Percentiles rank a stretch among this genome's conserved stretches.
These are phyloP conservation scores for Discostella stelligeroides DNA, from an alignment of 108 stramenopile species.

Conservation along the genomic window DNA sequence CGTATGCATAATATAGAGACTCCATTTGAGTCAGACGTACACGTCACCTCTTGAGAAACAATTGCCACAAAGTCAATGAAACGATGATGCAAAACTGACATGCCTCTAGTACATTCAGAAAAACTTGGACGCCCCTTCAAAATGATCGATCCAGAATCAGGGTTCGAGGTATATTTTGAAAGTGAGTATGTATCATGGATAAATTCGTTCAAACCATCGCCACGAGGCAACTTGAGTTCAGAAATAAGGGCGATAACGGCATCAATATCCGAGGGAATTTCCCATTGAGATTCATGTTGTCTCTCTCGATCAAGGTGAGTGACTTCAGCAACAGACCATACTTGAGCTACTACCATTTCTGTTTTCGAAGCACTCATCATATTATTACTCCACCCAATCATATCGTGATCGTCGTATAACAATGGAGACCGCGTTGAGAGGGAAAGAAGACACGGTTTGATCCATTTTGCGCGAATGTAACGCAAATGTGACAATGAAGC, in stretches of 20 bases:
- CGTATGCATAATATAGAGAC: slow-evolving; percentile 13
- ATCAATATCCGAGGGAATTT: neutral
- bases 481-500: neutral
- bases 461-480: slow-evolving; percentile 43
- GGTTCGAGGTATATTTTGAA: slow-evolving; percentile 1
- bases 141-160: neutral
- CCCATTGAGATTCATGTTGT: neutral
- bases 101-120: slow-evolving; percentile 20
- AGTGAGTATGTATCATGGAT: slow-evolving; percentile 27
- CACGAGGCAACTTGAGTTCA: slow-evolving; percentile 35
- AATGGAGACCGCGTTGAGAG: slow-evolving; percentile 40
- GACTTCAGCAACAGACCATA: slow-evolving; percentile 38
- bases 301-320: neutral
- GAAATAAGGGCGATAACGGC: slow-evolving; percentile 28
- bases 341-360: slow-evolving; percentile 37
- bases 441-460: slow-evolving; percentile 22
- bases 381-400: neutral
- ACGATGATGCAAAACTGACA: slow-evolving; percentile 35
- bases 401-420: slow-evolving; percentile 23
- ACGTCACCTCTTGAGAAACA: slow-evolving; percentile 22
- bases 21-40: neutral
- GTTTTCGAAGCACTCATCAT: neutral
- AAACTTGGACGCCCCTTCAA: neutral
- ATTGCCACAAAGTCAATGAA: slow-evolving; percentile 35
- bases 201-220: slow-evolving; percentile 24